Evolutionary conservation across 768 basidiomycete species (phyloP).

Genomic region (Artomyces pyxidatus): DNA sequence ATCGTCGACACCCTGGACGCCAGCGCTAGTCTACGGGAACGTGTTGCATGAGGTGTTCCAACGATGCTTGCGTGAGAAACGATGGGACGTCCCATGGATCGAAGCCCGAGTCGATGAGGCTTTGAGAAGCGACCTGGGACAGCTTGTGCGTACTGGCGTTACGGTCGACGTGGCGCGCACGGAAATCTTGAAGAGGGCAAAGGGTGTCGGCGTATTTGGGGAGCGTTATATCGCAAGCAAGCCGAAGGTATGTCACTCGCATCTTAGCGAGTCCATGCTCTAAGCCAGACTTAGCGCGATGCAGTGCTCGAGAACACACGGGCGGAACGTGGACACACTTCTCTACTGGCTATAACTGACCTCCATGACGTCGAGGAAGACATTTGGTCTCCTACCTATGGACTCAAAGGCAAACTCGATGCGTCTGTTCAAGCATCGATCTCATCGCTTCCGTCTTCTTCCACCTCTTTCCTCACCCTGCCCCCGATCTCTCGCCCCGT

Average conservation of each 20-base stretch:
- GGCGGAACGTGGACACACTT: slow-evolving; percentile 35
- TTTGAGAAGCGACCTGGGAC: slow-evolving; percentile 44
- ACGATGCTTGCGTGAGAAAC: slow-evolving; percentile 49
- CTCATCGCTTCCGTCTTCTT: slow-evolving; percentile 23
- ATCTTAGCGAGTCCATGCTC: background rate
- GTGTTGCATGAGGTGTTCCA: slow-evolving; percentile 92
- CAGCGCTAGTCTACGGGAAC: slow-evolving; percentile 82
- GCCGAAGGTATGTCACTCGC: slow-evolving; percentile 46
- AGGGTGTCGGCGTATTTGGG: slow-evolving; percentile 57
- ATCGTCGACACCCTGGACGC: slow-evolving; percentile 49
- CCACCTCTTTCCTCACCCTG: slow-evolving; percentile 15
- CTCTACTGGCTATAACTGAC: slow-evolving; percentile 62
- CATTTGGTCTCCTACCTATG: slow-evolving; percentile 93
- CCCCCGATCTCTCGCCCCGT: slow-evolving; percentile 33
- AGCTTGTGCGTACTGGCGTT: slow-evolving; percentile 54
- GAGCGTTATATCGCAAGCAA: slow-evolving; percentile 52
- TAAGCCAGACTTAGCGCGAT: slow-evolving; percentile 34
- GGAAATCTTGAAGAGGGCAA: slow-evolving; percentile 55
- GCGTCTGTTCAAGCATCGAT: slow-evolving; percentile 73
- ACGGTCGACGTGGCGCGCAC: slow-evolving; percentile 53
- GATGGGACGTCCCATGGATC: slow-evolving; percentile 60
- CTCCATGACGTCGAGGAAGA: slow-evolving; percentile 92
- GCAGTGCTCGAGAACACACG: slow-evolving; percentile 67
- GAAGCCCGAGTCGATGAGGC: slow-evolving; percentile 50
- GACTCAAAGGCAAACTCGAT: slow-evolving; percentile 93